Evolutionary conservation across 495 filamentous ascomycete genomes (phyloP).

Genomic region (Letharia lupina): DNA sequence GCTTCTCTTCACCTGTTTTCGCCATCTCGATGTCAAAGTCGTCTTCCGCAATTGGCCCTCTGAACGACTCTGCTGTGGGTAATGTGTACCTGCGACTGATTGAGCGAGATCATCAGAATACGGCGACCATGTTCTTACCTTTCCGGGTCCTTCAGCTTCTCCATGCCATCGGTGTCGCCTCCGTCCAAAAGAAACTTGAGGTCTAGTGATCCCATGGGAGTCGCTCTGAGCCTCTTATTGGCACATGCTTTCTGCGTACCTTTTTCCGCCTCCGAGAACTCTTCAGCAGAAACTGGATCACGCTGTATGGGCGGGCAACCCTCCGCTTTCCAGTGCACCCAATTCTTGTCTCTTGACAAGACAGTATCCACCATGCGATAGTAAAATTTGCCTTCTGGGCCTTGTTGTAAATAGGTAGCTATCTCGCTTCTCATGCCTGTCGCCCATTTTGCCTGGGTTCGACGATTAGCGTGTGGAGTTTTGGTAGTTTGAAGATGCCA

Average conservation of each 20-base stretch:
- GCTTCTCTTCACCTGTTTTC: constrained; percentile 59
- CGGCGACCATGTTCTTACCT: constrained; percentile 35
- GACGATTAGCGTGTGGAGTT: neutral
- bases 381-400: constrained; percentile 80
- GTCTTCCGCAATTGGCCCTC: constrained; percentile 54
- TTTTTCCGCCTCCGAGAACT: constrained; percentile 58
- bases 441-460: constrained; percentile 61
- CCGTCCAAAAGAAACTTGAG: constrained; percentile 68
- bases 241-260: constrained; percentile 55
- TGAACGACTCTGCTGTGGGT: constrained; percentile 49
- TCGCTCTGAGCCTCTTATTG: constrained; percentile 55
- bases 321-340: constrained; percentile 96
- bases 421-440: constrained; percentile 62
- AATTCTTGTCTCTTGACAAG: constrained; percentile 90
- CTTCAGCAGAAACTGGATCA: constrained; percentile 53
- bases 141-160: constrained; percentile 49
- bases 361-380: constrained; percentile 94
- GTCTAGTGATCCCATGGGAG: constrained; percentile 61
- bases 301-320: constrained; percentile 78
- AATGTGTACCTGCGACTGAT: constrained; percentile 34
- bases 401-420: constrained; percentile 67
- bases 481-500: neutral
- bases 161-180: constrained; percentile 42
- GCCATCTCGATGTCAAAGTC: constrained; percentile 81
- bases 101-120: constrained; percentile 4